phyloP scores from a whole-genome alignment of 805 yeast species.

The Ogataea polymorpha region DNA sequence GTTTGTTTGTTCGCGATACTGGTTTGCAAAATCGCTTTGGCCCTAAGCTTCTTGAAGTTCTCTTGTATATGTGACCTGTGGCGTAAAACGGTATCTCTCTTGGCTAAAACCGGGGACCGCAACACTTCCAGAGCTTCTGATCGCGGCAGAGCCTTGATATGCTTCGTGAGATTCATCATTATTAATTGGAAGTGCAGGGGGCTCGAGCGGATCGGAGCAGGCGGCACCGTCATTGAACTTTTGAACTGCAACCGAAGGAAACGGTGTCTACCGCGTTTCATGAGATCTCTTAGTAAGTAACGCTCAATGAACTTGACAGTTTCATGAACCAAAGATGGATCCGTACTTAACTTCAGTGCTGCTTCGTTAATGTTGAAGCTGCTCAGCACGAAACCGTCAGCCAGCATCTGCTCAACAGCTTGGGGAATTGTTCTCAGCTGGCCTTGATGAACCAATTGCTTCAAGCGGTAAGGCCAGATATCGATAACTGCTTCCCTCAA shows the following conservation, averaged over 20 bases:
- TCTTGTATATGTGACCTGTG: not conserved
- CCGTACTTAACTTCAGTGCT: conserved; percentile 22
- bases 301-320: conserved; percentile 29
- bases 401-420: conserved; percentile 17
- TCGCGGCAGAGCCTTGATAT: not conserved
- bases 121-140: not conserved
- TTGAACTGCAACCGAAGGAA: conserved; percentile 9
- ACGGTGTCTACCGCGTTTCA: conserved; percentile 4
- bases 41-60: not conserved
- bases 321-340: conserved; percentile 18
- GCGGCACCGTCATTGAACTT: not conserved
- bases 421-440: conserved; percentile 17
- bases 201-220: conserved; percentile 1
- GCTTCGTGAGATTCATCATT: conserved; percentile 5
- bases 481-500: conserved; percentile 25
- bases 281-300: conserved; percentile 25
- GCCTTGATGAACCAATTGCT: conserved; percentile 27
- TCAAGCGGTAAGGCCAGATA: conserved; percentile 31
- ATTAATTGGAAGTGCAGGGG: conserved; percentile 10
- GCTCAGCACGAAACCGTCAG: conserved; percentile 28
- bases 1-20: not conserved
- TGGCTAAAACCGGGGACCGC: not conserved
- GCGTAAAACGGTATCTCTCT: not conserved
- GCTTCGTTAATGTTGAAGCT: conserved; percentile 28
- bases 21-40: not conserved